A percentile compares a stretch with the other conserved stretches of the same genome.
These are phyloP conservation scores for Neurospora sp. DNA, from an alignment of 495 filamentous ascomycete genomes.

Conservation along the genomic window DNA sequence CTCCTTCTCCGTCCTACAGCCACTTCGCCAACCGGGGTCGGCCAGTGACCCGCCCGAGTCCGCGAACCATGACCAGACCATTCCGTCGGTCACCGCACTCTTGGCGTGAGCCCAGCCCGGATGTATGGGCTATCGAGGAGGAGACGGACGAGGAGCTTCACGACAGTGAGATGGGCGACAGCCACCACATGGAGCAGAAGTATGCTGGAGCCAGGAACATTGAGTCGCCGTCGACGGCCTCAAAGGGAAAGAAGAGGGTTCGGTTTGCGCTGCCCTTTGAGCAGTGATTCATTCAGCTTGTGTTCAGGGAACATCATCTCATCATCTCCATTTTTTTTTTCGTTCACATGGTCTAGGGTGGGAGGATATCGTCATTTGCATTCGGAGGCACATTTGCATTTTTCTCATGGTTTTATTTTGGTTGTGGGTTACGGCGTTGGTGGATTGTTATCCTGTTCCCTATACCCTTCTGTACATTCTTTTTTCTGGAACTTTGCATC, in stretches of 20 bases:
- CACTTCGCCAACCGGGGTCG: conserved; percentile 7
- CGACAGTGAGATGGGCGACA: conserved; percentile 25
- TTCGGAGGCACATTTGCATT: not conserved
- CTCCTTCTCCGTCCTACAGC: not conserved
- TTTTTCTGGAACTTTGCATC: not conserved
- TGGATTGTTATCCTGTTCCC: not conserved
- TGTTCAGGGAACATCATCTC: not conserved
- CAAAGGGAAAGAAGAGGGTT: conserved; percentile 40
- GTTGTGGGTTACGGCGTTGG: not conserved
- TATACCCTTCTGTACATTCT: not conserved
- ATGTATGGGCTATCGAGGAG: conserved; percentile 43
- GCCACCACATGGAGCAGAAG: conserved; percentile 12
- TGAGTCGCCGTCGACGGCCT: conserved; percentile 29
- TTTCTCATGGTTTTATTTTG: not conserved
- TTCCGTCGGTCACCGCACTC: conserved; percentile 28
- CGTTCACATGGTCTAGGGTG: not conserved
- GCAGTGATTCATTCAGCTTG: conserved; percentile 3
- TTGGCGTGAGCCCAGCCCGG: conserved; percentile 43
- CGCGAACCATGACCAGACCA: conserved; percentile 7
- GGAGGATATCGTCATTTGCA: not conserved
- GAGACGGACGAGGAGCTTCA: conserved; percentile 32
- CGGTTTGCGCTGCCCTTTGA: conserved; percentile 37
- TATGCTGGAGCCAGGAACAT: conserved; percentile 14
- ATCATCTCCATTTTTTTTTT: not conserved
- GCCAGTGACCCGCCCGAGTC: not conserved